Evolutionary conservation across 1,139 yeast species (phyloP), one percentile per base, ranked within the genome.

Genomic region (Debaryomyces coudertii): DNA sequence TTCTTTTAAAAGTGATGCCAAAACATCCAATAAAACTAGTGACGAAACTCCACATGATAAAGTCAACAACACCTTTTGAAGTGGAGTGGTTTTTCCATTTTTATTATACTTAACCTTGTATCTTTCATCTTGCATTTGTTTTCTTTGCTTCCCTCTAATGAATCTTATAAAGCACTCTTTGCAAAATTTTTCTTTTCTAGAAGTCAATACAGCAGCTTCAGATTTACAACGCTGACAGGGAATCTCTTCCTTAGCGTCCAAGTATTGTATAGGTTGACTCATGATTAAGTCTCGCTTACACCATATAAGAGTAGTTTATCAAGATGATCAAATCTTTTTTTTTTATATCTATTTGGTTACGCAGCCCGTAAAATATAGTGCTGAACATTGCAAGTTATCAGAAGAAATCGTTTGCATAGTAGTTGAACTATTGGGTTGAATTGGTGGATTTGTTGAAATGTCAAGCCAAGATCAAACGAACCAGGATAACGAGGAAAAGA

Each of bases 141-240:
- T 87, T 51, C 96, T 74, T 63, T 88, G 92, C 61, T 90, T 90
- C 23, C 90, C 85, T 50, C 87, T 76, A 30, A 90, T 73, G 56
- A 89, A 90, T 49, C 84, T 72, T 24, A 79, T 61, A 55, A 89
- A 90, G 62, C 98, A 92, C n/a, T 59, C 58, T 37, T 72, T 62
- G 63, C 96, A 89, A 51, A 87, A 86, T 7, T 69, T 62, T 59
- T 90, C 96, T 53, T 85, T 86, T 52, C 97, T 69, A 2, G 92
- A 78, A 0, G 71, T 58, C 5, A 85, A 63, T 2, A 70, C 71
- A 1, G 88, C 80, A 0, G 54, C 53, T 3, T 62, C 69, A 0
- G 61, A 60, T 34, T 77, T 75, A 63, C 96, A 89, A 52, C 93
- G 69, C 53, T 63, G 72, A 49, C 79, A 73, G 18, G 36, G 43